These are phyloP conservation scores for Rhodotorula sp. DNA, from an alignment of 1,284 basidiomycete genomes.

Conservation along the genomic window DNA sequence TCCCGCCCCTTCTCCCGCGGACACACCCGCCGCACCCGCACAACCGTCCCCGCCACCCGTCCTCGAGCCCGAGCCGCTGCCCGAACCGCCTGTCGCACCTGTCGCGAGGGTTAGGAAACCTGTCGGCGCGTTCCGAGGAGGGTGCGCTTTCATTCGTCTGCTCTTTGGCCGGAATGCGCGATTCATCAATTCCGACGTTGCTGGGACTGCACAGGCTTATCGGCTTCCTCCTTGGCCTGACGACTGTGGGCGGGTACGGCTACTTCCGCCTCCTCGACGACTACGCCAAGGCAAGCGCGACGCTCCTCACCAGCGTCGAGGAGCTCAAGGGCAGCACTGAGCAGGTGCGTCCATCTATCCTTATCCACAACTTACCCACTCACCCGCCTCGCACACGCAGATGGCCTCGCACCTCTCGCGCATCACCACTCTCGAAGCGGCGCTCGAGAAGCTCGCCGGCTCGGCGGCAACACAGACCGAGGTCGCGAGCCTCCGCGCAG, in stretches of 20 bases:
- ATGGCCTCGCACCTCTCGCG: slow-evolving; percentile 25
- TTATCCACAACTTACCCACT: background rate
- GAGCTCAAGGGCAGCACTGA: slow-evolving; percentile 21
- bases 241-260: slow-evolving; percentile 24
- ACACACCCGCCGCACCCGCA: background rate
- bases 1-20: background rate
- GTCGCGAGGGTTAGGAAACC: slow-evolving; percentile 13
- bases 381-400: background rate
- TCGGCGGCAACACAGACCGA: slow-evolving; percentile 1
- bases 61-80: slow-evolving; percentile 7
- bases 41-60: background rate
- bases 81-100: slow-evolving; percentile 3
- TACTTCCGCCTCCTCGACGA: slow-evolving; percentile 30
- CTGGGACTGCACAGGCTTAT: slow-evolving; percentile 1
- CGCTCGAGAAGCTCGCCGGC: background rate
- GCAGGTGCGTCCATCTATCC: background rate
- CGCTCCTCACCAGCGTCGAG: slow-evolving; percentile 18
- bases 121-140: slow-evolving; percentile 36
- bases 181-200: background rate
- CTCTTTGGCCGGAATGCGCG: background rate
- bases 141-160: background rate
- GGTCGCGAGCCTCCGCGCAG: slow-evolving; percentile 16
- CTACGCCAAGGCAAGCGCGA: slow-evolving; percentile 15
- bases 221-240: slow-evolving; percentile 21
- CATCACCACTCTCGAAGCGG: slow-evolving; percentile 17